Base-by-base conservation (phyloP, 768 basidiomycete species). In the Mycena pura region DNA sequence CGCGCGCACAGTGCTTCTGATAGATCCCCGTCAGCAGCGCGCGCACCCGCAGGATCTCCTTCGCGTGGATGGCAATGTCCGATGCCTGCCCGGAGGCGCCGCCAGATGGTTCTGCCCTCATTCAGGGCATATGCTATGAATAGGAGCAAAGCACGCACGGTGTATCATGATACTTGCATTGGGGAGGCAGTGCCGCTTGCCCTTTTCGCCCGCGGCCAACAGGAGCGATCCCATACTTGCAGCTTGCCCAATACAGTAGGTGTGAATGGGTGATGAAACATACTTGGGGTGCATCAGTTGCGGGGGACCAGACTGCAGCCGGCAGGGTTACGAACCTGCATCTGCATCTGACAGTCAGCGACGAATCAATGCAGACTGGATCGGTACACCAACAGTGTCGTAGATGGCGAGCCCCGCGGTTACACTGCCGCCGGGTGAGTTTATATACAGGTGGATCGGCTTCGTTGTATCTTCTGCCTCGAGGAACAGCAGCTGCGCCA, bases 111-210 rank as follows among this genome's bases (percentile, higher is more conserved):
- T 99, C 96, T 97, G 78, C 51, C 44, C 48, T 44, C 39, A 58
- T 38, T 47, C 58, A 60, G 31, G 63, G 34, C 48, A 62, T 43
- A 28, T 41, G 32, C 19, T 34, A 25, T 29, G 31, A 50, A 28
- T 73, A 87, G 70, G 40, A 14, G 27, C 51, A 28, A 21, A 22
- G 14, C 28, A 76, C 82, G 62, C 73, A 96, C 96, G 96, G 74
- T 99, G 96, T 55, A 99, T 98, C 96, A 99, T 99, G 70, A 99
- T 94, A 72, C 91, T 93, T 19, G 95, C 90, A 72, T 98, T 92
- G 13, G 95, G 94, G 58, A 99, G 83, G 68, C 91, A 91, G 72
- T 95, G 95, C 28, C 96, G 84, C 73, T 96, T 94, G 32, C 96
- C 96, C 66, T 83, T 88, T 78, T 91, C 94, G 32, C 95, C 95